Evolutionary conservation across 805 yeast species (phyloP).

Genomic region (Candida jianshihensis): DNA sequence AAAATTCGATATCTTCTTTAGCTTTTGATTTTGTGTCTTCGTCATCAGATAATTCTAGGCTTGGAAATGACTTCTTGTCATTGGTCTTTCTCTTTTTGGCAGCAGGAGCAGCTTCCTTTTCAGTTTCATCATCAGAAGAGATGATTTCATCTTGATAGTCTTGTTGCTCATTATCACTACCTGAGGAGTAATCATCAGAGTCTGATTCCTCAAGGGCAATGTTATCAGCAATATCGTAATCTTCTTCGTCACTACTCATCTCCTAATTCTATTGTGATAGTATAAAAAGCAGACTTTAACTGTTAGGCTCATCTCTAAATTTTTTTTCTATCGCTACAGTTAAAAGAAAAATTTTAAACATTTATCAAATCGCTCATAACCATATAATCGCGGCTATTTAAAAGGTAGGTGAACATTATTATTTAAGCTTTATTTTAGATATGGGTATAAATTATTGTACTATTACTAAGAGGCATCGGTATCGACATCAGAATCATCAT

Average conservation of each 20-base stretch:
- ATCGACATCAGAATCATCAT: too few species aligned
- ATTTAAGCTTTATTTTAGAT: too few species aligned
- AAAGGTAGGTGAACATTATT: too few species aligned
- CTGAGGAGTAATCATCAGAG: constrained; percentile 27
- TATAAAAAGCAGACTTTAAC: too few species aligned
- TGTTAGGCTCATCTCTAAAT: too few species aligned
- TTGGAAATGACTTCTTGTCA: constrained; percentile 32
- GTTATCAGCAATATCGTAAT: constrained; percentile 55
- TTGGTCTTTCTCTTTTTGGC: constrained; percentile 21
- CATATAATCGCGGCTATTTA: too few species aligned
- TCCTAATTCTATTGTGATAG: neutral
- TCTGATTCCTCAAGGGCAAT: constrained; percentile 42
- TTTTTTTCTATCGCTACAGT: too few species aligned
- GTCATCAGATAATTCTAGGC: constrained; percentile 46
- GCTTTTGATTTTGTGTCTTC: constrained; percentile 29
- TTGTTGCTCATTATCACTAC: constrained; percentile 23
- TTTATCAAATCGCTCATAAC: too few species aligned
- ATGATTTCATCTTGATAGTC: constrained; percentile 50
- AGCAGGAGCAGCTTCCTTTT: constrained; percentile 23
- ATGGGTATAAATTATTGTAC: too few species aligned
- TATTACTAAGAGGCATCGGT: too few species aligned
- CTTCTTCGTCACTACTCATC: constrained; percentile 35
- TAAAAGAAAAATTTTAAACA: too few species aligned
- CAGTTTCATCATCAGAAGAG: constrained; percentile 43
- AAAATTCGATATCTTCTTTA: constrained; percentile 39